phyloP scores from a whole-genome alignment of 257 asterid species.

The Phtheirospermum japonicum region DNA sequence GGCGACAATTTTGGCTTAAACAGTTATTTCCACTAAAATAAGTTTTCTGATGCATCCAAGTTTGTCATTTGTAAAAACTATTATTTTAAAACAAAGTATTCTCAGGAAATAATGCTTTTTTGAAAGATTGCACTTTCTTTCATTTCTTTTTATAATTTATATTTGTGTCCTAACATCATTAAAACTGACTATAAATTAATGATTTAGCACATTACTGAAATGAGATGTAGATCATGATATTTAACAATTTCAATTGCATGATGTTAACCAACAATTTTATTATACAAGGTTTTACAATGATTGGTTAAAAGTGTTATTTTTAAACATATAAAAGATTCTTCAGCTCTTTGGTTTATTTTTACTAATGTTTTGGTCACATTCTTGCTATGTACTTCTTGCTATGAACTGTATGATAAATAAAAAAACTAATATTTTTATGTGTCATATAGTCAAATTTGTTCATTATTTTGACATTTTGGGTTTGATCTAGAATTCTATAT shows the following conservation, averaged over 20 bases:
- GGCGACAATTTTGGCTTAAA: conserved; percentile 86
- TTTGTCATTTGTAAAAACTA: neutral
- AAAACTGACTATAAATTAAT: neutral
- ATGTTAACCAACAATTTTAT: no score
- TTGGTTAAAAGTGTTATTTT: no score
- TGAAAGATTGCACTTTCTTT: neutral
- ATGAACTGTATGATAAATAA: no score
- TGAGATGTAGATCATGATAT: neutral
- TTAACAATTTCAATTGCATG: neutral
- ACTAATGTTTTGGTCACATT: no score
- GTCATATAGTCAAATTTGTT: no score
- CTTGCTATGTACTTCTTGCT: no score
- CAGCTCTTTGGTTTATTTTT: no score
- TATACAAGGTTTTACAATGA: conserved; percentile 68
- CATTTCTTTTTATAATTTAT: neutral
- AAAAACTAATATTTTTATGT: no score
- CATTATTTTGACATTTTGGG: no score
- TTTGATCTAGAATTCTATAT: no score
- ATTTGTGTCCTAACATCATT: neutral
- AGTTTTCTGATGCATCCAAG: conserved; percentile 3
- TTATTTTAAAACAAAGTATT: conserved; percentile 4
- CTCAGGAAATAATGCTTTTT: conserved; percentile 5
- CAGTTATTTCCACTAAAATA: conserved; percentile 50
- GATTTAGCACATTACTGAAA: neutral
- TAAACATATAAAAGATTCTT: no score